phyloP scores from a whole-genome alignment of 2,329 filamentous ascomycete genomes.

The Ophiocordyceps sinensis region DNA sequence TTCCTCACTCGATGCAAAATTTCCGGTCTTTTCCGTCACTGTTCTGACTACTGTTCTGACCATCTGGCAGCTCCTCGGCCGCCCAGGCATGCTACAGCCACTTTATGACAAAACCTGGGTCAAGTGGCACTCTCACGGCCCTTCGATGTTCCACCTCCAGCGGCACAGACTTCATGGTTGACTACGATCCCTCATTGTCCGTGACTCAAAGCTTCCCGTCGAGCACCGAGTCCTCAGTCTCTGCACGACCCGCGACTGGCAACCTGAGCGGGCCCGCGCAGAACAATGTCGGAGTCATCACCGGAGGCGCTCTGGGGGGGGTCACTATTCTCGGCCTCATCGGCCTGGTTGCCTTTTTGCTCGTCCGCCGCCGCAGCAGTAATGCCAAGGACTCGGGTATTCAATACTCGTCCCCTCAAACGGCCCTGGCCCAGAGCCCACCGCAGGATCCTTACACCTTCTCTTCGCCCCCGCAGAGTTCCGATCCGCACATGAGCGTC shows the following conservation, averaged over 20 bases:
- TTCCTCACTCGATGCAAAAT: too few species aligned
- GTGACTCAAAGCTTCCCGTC: conserved; percentile 7
- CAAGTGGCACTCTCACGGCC: too few species aligned
- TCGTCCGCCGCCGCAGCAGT: conserved; percentile 21
- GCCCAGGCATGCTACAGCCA: too few species aligned
- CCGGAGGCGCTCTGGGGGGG: conserved; percentile 31
- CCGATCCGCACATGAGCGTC: conserved; percentile 5
- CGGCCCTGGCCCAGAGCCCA: conserved; percentile 9
- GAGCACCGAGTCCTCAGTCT: conserved; percentile 1
- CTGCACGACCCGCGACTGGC: conserved; percentile 4
- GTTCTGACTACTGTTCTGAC: too few species aligned
- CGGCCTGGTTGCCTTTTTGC: conserved; percentile 22
- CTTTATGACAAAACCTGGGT: too few species aligned
- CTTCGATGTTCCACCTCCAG: too few species aligned
- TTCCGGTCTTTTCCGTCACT: too few species aligned
- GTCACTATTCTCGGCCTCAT: conserved; percentile 26
- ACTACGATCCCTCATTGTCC: conserved; percentile 14
- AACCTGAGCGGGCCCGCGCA: conserved; percentile 4
- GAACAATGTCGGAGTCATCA: conserved; percentile 26
- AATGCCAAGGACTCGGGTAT: conserved; percentile 6
- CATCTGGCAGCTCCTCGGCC: too few species aligned
- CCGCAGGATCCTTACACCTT: conserved; percentile 10
- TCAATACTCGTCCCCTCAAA: conserved; percentile 4
- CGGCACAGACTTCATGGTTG: conserved; percentile 7
- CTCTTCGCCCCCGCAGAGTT: background rate